Evolutionary conservation across 495 filamentous ascomycete species (phyloP), one percentile per base, ranked within the genome.

Genomic region (Pseudomonodictys pantanalensis): DNA sequence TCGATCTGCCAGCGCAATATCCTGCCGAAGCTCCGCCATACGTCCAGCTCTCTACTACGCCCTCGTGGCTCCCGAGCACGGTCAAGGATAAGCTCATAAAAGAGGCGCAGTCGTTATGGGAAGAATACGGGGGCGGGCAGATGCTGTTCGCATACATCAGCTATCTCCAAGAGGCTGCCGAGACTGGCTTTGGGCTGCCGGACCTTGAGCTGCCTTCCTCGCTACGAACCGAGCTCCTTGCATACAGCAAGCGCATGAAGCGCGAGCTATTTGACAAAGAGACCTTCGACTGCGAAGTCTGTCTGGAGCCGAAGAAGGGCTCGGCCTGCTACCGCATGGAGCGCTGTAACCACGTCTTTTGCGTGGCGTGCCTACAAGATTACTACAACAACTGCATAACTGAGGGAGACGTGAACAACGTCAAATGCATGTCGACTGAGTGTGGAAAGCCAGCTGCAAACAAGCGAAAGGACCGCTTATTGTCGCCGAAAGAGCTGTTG

Each of bases 231-330:
- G 77, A 79, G 1, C 75, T 97, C n/a, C 68, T 95, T 35, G 87
- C 90, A 55, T 91, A 87, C 66, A 86, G 96, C 67, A 84, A 81
- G 48, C 82, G 85, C 47, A 84, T 88, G 1, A 86, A 85, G 62
- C 78, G 80, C 15, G 81, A 83, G 22, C 83, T 81, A 12, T 98
- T 97, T 61, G 86, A 92, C 57, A 81, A 84, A 52, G 88, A 84
- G 52, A 96, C 91, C 0, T 97, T 91, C 64, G 85, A 93, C 41
- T 98, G 93, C 65, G 89, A 87, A 0, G 83, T 98, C 10, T 98
- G 93, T 70, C 76, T 71, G 74, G 91, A 97, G 69, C 91, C 91
- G 0, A 97, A 97, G 70, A 97, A 96, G 71, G 93, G 93, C 3
- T 64, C 75, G 0, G 81, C 77, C 23, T 97, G 93, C 71, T 86